Base-by-base conservation (phyloP, 2,329 filamentous ascomycete genomes). In the Cryphonectria radicalis region DNA sequence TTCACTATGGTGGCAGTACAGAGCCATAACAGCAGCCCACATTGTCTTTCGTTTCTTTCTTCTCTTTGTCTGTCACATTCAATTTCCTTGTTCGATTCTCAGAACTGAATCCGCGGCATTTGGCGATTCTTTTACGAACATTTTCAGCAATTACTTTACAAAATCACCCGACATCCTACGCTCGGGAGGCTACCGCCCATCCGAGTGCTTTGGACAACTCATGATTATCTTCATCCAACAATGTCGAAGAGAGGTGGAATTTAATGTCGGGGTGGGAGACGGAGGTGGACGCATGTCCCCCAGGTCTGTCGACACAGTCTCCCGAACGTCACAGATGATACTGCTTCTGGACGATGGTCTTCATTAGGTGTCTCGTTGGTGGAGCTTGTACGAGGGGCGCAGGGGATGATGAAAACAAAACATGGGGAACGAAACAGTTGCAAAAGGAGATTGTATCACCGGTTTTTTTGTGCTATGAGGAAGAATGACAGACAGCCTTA, bases 151-250 rank as follows among this genome's bases (percentile, higher is more conserved):
- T 77, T 80, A 78, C 77, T 77, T 76, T 81, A 80, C 78, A 77
- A 77, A 76, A 80, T 79, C 76, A 78, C 76, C 75, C 79, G 76
- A 79, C 78, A 81, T 81, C 79, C 80, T 82, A 81, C 79, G 73
- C 79, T 79, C 76, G 77, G 75, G 75, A 76, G 79, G 79, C 79
- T 80, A 80, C 79, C 77, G 77, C 77, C 79, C 77, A 64, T 71
- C 75, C 75, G 78, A 78, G 79, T 77, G 78, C 79, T 75, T 82
- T 81, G 80, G 80, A 81, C 79, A 81, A 76, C 78, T 77, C 75
- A 81, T 81, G 72, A 70, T 80, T 81, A 81, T 77, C 67, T 73
- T 67, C 66, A 65, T 66, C 53, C 66, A 62, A 65, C 28, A 67
- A 63, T 67, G 40, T 71, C 35, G 68, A 37, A 35, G 50, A 64